Base-by-base conservation (phyloP, 2,329 filamentous ascomycete species). In the Dactylellina cionopaga region DNA sequence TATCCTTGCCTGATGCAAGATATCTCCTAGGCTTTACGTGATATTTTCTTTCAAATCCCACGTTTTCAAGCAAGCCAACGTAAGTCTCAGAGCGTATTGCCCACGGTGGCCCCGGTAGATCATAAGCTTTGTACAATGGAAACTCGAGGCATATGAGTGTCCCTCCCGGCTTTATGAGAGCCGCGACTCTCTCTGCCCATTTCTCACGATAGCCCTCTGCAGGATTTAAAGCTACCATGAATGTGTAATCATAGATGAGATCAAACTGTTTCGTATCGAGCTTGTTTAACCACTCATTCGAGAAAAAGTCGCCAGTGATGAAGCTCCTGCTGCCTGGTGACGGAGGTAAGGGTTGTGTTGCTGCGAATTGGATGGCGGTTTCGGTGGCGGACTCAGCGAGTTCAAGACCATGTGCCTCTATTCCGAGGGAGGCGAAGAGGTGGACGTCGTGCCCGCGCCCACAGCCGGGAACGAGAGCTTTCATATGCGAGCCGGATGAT, bases 381-480 rank as follows among this genome's bases (percentile, higher is more conserved):
- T 81, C 78, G 5, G 84, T 72, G 1, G 83, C 87, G 15, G 80
- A 81, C 9, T 82, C 77, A 39, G 88, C 88, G 63, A 86, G 85
- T 78, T 96, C 92, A 1, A 96, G 81, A 0, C 91, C 92, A 77
- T 87, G 88, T 0, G 88, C 88, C 80, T 96, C 89, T 79, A 91
- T 96, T 0, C 92, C 92, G 77, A 89, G 86, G 10, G 87, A 86
- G 56, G 88, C 86, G 44, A 96, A 84, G 37, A 96, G 83, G 11
- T 92, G 83, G 1, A 92, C 90, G 81, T 96, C 92, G 77, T 95
- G 90, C 3, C 92, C 92, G 47, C 86, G 85, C 0, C 92, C 92
- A 80, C 92, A 96, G 2, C 92, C 92, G 0, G 75, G 92, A 0
- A 96, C 89, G 5, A 96, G 83, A 0, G 89, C 92, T 59, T 82